Base-by-base conservation (phyloP, 2,329 filamentous ascomycete genomes). In the Hyphodiscus sp. region DNA sequence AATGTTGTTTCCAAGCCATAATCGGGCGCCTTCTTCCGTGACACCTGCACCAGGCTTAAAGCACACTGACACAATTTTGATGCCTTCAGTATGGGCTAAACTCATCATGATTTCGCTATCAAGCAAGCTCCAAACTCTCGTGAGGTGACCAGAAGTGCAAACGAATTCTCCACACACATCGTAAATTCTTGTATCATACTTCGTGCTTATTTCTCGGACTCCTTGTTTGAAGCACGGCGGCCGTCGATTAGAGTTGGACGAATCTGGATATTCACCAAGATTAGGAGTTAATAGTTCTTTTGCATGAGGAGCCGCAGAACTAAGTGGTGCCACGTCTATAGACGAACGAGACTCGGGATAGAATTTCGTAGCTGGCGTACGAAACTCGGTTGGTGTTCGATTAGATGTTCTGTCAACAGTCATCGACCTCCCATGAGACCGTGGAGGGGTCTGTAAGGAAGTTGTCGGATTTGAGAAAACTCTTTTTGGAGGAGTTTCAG, bases 1-100 rank as follows among this genome's bases (percentile, higher is more conserved):
- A 7, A 82, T 76, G 61, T 87, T 95, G 44, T 87, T 96, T 8
- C 94, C 94, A 30, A 97, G 81, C 94, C 94, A 99, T 20, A 99
- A 63, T 15, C 84, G 79, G 51, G 80, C 79, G 6, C 91, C 92
- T 70, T 97, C 92, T 46, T 91, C 83, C 54, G 89, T 82, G 1
- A 92, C 80, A 58, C 87, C 82, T 2, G 79, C 75, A 1, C 86
- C 87, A 2, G 92, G 91, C 67, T 95, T 95, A 71, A 99, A 99
- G 0, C 83, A 80, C 6, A 96, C 74, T 1, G 91, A 83, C 1
- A 90, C 86, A 8, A 89, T 86, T 67, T 88, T 95, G 58, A 90
- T 77, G 1, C 87, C 89, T 65, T 99, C 94, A 1, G 87, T 87
- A 68, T 96, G 91, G 49, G 84, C 80, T 58, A 96, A 72, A 62